phyloP scores from a whole-genome alignment of 2,329 filamentous ascomycete species.

The Colletotrichum nymphaeae region DNA sequence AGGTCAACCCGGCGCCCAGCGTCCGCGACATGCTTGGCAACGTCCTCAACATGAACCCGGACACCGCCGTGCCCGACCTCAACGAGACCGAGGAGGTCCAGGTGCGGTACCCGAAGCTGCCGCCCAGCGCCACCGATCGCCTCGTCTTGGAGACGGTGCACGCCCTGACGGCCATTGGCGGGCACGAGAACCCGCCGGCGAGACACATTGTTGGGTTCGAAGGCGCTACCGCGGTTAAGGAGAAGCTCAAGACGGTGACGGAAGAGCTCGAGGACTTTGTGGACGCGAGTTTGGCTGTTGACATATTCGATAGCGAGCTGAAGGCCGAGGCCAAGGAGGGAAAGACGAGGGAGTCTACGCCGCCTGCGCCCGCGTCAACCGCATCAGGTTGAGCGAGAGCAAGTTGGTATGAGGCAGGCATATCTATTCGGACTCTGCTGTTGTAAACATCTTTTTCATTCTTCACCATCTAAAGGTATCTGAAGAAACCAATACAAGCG shows the following conservation, averaged over 20 bases:
- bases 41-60: slow-evolving; percentile 81
- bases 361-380: slow-evolving; percentile 32
- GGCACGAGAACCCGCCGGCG: slow-evolving; percentile 94
- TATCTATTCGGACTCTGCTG: not conserved
- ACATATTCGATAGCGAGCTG: slow-evolving; percentile 73
- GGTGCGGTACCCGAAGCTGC: slow-evolving; percentile 80
- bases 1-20: slow-evolving; percentile 80
- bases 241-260: slow-evolving; percentile 95
- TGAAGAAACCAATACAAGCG: not conserved
- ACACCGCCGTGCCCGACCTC: slow-evolving; percentile 60
- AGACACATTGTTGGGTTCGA: slow-evolving; percentile 94
- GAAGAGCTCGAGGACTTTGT: slow-evolving; percentile 98
- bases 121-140: slow-evolving; percentile 73
- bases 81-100: slow-evolving; percentile 56
- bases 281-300: slow-evolving; percentile 86
- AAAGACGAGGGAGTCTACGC: slow-evolving; percentile 42
- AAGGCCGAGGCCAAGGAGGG: slow-evolving; percentile 62
- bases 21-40: slow-evolving; percentile 86
- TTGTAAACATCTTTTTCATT: not conserved
- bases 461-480: slow-evolving; percentile 23
- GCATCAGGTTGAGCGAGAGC: slow-evolving; percentile 13
- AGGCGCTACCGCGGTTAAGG: slow-evolving; percentile 87
- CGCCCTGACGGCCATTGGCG: slow-evolving; percentile 90
- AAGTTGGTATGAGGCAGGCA: not conserved
- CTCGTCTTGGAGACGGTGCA: slow-evolving; percentile 91